phyloP scores from a whole-genome alignment of 352 stramenopile genomes.

The Phytophthora kernoviae region DNA sequence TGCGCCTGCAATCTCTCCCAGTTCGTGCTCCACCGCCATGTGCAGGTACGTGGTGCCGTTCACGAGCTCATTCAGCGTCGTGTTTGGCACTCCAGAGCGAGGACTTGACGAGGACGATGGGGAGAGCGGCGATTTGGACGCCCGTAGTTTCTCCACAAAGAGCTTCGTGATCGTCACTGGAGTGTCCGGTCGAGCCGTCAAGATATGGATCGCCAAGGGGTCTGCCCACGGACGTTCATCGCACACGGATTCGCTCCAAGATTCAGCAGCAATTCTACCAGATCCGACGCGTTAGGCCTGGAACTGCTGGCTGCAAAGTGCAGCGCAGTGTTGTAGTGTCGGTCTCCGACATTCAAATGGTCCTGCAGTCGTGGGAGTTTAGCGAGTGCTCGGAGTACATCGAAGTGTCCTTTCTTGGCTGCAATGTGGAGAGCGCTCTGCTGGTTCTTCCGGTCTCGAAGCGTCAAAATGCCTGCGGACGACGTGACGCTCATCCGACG shows the following conservation, averaged over 20 bases:
- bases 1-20: slow-evolving; percentile 68
- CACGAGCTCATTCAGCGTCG: slow-evolving; percentile 66
- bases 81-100: slow-evolving; percentile 9
- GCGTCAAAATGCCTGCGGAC: slow-evolving; percentile 69
- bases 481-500: slow-evolving; percentile 34
- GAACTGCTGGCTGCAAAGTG: slow-evolving; percentile 79
- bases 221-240: slow-evolving; percentile 84
- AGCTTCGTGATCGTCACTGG: slow-evolving; percentile 51
- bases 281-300: slow-evolving; percentile 55
- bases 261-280: slow-evolving; percentile 74
- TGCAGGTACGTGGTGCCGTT: slow-evolving; percentile 86
- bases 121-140: slow-evolving; percentile 23
- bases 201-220: slow-evolving; percentile 84
- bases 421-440: slow-evolving; percentile 87
- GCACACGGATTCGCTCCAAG: slow-evolving; percentile 64
- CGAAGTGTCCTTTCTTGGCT: slow-evolving; percentile 82
- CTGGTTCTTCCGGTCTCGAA: slow-evolving; percentile 84
- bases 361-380: slow-evolving; percentile 75
- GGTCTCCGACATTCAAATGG: slow-evolving; percentile 77
- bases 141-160: slow-evolving; percentile 57
- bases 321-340: slow-evolving; percentile 81
- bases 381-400: slow-evolving; percentile 78
- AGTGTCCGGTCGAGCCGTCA: slow-evolving; percentile 72
- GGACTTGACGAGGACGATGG: slow-evolving; percentile 23
- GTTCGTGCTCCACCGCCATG: slow-evolving; percentile 73